A percentile compares a stretch with the other conserved stretches of the same genome.
These are phyloP conservation scores for Fusarium heterosporum DNA, from an alignment of 2,329 filamentous ascomycete genomes.

Conservation along the genomic window DNA sequence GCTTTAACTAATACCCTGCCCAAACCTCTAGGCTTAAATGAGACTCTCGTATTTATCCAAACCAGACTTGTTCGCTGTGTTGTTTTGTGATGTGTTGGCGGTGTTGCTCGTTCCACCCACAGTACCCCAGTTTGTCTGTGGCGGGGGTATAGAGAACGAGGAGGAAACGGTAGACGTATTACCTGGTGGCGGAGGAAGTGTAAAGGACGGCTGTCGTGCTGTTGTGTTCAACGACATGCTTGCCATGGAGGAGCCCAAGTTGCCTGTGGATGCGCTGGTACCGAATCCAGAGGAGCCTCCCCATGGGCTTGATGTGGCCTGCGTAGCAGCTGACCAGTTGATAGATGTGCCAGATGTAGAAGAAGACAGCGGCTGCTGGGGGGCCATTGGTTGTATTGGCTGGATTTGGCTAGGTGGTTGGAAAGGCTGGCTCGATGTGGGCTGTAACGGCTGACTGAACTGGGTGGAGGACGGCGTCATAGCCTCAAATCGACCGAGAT, in stretches of 20 bases:
- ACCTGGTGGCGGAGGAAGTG: slow-evolving; percentile 66
- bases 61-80: slow-evolving; percentile 59
- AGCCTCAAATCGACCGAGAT: slow-evolving; percentile 65
- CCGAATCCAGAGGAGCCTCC: slow-evolving; percentile 53
- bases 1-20: not conserved
- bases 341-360: slow-evolving; percentile 54
- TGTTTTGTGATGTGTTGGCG: slow-evolving; percentile 33
- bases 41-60: slow-evolving; percentile 77
- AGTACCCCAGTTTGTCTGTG: slow-evolving; percentile 49
- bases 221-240: slow-evolving; percentile 61
- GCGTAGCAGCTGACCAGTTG: slow-evolving; percentile 62
- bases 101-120: slow-evolving; percentile 19
- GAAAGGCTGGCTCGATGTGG: slow-evolving; percentile 49
- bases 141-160: slow-evolving; percentile 62
- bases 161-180: slow-evolving; percentile 48
- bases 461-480: slow-evolving; percentile 71
- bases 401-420: slow-evolving; percentile 44
- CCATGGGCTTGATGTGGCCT: slow-evolving; percentile 64
- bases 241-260: slow-evolving; percentile 59
- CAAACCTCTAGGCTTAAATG: slow-evolving; percentile 55
- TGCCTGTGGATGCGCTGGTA: slow-evolving; percentile 31
- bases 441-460: slow-evolving; percentile 70
- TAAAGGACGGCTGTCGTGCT: slow-evolving; percentile 63
- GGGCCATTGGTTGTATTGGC: slow-evolving; percentile 38
- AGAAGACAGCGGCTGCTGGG: slow-evolving; percentile 29